Base-by-base conservation (phyloP, 345 rosid genomes). In the Arabis hirsuta region DNA sequence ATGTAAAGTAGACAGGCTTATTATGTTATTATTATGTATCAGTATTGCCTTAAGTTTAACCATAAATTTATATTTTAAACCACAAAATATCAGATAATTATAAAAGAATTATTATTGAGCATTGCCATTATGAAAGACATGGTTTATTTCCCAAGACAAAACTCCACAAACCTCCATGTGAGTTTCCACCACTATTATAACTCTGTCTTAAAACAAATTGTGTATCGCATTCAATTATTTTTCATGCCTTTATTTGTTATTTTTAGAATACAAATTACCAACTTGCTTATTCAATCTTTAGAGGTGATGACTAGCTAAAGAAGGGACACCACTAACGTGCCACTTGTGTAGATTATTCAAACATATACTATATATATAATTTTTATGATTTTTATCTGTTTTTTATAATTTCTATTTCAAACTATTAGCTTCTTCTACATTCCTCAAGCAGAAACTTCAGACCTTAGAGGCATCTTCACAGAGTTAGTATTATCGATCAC, bases 101-200 rank as follows among this genome's bases (percentile, higher is more conserved):
- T 26, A 4, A 58, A 41, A 24, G 13, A 27, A 67, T 58, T 50
- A 61, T 51, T 34, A 22, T 20, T 44, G 54, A 67, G 54, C 54
- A 69, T 22, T 76, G 72, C 70, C 76, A 50, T 70, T 47, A 76
- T 51, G 80, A 71, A 72, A 64, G 80, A 70, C 72, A 48, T 56
- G 72, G 80, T 57, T 70, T 76, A 61, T 39, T 76, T 76, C 71
- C 80, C 80, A 64, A 77, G 76, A 71, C 76, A 77, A 70, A 50
- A 34, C 38, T 34, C 62, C 65, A 62, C 75, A 76, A 76, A 76
- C 66, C 76, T 71, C 72, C 80, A 77, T 65, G 80, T 77, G 80
- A 77, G 62, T 77, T 71, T 71, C 76, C 76, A 71, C 76, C 72
- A 76, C 74, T 61, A 69, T 67, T 67, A 51, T 61, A 8, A 54